Evolutionary conservation across 345 rosid genomes (phyloP).

Genomic region (Mangifera indica): DNA sequence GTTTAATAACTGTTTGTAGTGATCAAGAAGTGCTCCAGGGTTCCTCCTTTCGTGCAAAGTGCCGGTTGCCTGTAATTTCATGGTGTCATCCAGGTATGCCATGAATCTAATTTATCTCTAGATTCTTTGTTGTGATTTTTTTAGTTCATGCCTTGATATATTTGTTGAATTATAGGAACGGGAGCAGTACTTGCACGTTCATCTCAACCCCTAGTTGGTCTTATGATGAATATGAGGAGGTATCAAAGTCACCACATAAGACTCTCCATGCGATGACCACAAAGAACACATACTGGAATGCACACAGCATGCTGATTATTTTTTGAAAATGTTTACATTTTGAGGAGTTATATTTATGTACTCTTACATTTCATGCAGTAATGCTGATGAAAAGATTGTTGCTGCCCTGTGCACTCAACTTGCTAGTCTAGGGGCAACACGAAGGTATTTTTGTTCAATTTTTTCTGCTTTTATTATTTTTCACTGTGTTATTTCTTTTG

Average conservation of each 20-base stretch:
- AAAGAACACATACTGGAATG: not conserved
- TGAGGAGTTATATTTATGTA: conserved; percentile 1
- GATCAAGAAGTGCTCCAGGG: conserved; percentile 87
- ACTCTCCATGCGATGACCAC: not conserved
- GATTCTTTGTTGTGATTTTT: conserved; percentile 12
- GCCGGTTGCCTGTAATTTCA: conserved; percentile 84
- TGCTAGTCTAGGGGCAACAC: conserved; percentile 43
- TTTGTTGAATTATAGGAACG: conserved; percentile 45
- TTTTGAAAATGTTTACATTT: not conserved
- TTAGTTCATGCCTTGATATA: conserved; percentile 23
- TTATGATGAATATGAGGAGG: conserved; percentile 98
- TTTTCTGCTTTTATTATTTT: not conserved
- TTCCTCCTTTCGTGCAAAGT: conserved; percentile 80
- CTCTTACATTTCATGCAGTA: conserved; percentile 49
- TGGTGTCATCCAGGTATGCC: conserved; percentile 93
- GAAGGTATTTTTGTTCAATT: conserved; percentile 48
- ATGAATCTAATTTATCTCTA: conserved; percentile 11
- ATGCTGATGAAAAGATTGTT: conserved; percentile 91
- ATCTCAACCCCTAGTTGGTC: conserved; percentile 95
- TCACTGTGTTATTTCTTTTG: not conserved
- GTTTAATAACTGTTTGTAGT: conserved; percentile 42
- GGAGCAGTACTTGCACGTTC: conserved; percentile 99
- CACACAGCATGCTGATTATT: conserved; percentile 11
- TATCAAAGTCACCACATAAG: conserved; percentile 31
- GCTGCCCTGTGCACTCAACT: conserved; percentile 79